These are phyloP conservation scores for Citrus australasica DNA, from an alignment of 345 rosid genomes.

Conservation along the genomic window DNA sequence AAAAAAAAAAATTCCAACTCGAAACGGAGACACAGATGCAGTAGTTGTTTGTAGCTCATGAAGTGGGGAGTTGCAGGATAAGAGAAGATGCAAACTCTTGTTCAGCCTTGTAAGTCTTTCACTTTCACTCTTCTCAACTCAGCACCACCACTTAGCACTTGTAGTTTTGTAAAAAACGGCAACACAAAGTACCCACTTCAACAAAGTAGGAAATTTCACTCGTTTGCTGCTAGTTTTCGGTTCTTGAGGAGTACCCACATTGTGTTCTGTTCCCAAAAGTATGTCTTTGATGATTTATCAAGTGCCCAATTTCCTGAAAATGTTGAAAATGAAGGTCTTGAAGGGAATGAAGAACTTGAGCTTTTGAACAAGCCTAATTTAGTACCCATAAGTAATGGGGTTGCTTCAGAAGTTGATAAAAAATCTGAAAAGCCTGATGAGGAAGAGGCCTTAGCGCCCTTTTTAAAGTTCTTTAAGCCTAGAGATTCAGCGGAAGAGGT, in stretches of 20 bases:
- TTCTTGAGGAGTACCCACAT: slow-evolving; percentile 27
- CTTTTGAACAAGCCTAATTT: slow-evolving; percentile 65
- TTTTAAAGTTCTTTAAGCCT: slow-evolving; percentile 73
- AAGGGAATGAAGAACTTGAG: slow-evolving; percentile 56
- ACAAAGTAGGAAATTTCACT: slow-evolving; percentile 18
- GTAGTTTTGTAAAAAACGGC: neutral
- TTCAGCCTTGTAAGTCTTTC: slow-evolving; percentile 48
- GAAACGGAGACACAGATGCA: neutral
- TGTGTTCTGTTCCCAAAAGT: slow-evolving; percentile 39
- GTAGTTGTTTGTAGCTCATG: slow-evolving; percentile 8
- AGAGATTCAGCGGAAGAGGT: slow-evolving; percentile 30
- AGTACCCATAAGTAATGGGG: slow-evolving; percentile 21
- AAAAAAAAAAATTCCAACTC: neutral
- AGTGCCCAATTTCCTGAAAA: slow-evolving; percentile 31
- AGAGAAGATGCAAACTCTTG: slow-evolving; percentile 47
- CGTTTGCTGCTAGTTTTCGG: slow-evolving; percentile 19
- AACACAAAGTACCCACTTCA: slow-evolving; percentile 17
- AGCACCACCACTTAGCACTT: neutral
- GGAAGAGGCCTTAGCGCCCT: slow-evolving; percentile 75
- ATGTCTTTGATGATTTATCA: slow-evolving; percentile 26
- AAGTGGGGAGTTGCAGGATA: slow-evolving; percentile 25
- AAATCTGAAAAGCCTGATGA: slow-evolving; percentile 27
- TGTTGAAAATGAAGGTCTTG: slow-evolving; percentile 18
- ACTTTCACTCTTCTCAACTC: slow-evolving; percentile 25
- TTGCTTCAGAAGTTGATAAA: slow-evolving; percentile 27